A percentile compares a stretch with the other conserved stretches of the same genome.
Conservation (phyloP, 148 eudicot genomes). For the Euryodendron excelsum region DNA sequence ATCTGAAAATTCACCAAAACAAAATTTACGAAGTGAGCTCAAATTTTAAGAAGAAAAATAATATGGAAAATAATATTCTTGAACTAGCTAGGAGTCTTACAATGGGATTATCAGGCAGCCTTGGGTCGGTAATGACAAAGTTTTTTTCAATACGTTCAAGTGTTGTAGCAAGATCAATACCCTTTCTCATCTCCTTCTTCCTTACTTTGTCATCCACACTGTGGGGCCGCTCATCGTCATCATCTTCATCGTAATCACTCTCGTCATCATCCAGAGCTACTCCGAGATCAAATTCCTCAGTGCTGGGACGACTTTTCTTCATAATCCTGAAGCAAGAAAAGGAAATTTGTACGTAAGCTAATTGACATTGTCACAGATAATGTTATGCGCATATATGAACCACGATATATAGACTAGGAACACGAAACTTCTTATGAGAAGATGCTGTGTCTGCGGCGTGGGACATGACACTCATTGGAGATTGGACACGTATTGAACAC, state of each 20-base stretch:
- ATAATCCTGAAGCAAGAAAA: constrained; percentile 48
- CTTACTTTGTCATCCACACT: constrained; percentile 91
- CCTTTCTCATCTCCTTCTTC: constrained; percentile 96
- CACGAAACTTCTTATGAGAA: too few species aligned
- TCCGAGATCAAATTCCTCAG: constrained; percentile 40
- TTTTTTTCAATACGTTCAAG: constrained; percentile 99
- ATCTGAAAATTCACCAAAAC: constrained; percentile 39
- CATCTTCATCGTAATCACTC: constrained; percentile 36
- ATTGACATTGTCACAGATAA: not conserved
- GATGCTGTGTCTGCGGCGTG: too few species aligned
- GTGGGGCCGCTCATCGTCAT: constrained; percentile 60
- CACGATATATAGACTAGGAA: too few species aligned
- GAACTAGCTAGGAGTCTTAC: constrained; percentile 44
- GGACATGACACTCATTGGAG: too few species aligned
- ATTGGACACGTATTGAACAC: too few species aligned
- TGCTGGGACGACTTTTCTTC: constrained; percentile 61
- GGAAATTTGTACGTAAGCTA: not conserved
- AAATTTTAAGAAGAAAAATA: not conserved
- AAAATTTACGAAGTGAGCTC: not conserved
- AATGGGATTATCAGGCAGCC: constrained; percentile 99
- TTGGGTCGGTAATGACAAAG: constrained; percentile 96
- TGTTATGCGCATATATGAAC: too few species aligned
- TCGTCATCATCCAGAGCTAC: constrained; percentile 24
- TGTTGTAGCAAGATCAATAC: constrained; percentile 98
- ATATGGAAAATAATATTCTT: not conserved